Evolutionary conservation across 208 protist genomes (phyloP).

Genomic region (Leishmania arabica): DNA sequence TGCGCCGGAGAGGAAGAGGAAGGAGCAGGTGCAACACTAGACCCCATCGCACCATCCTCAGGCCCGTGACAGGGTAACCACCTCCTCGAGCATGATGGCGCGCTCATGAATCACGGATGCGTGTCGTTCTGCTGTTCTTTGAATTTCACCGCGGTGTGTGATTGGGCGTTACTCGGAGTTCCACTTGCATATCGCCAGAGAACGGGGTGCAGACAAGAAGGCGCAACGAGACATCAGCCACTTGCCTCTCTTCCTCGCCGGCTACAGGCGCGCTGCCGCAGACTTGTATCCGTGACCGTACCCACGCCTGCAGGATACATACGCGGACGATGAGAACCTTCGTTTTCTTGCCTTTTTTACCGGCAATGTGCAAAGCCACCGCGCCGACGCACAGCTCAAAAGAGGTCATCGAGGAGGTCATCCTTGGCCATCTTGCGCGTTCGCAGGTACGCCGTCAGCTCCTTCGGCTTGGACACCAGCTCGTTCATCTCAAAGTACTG

Average conservation of each 20-base stretch:
- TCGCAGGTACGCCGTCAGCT: constrained; percentile 60
- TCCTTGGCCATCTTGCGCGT: constrained; percentile 64
- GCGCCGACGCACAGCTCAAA: constrained; percentile 37
- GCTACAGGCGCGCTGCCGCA: background rate
- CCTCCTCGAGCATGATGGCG: background rate
- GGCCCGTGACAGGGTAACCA: background rate
- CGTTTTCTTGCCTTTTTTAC: background rate
- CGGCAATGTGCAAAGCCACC: background rate
- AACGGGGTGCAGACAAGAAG: background rate
- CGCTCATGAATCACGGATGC: background rate
- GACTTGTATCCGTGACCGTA: background rate
- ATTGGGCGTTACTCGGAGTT: background rate
- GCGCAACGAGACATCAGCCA: background rate
- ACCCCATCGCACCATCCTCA: background rate
- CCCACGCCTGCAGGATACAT: background rate
- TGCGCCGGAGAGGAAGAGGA: background rate
- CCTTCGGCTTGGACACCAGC: constrained; percentile 38
- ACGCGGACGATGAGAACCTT: background rate
- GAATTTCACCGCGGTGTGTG: background rate
- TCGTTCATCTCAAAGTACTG: constrained; percentile 85
- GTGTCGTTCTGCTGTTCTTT: background rate
- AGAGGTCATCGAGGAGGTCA: constrained; percentile 79
- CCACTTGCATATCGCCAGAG: background rate
- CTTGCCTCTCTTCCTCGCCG: background rate
- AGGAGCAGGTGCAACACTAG: background rate